Evolutionary conservation across 805 yeast genomes (phyloP).

Genomic region (Metschnikowia cubensis): DNA sequence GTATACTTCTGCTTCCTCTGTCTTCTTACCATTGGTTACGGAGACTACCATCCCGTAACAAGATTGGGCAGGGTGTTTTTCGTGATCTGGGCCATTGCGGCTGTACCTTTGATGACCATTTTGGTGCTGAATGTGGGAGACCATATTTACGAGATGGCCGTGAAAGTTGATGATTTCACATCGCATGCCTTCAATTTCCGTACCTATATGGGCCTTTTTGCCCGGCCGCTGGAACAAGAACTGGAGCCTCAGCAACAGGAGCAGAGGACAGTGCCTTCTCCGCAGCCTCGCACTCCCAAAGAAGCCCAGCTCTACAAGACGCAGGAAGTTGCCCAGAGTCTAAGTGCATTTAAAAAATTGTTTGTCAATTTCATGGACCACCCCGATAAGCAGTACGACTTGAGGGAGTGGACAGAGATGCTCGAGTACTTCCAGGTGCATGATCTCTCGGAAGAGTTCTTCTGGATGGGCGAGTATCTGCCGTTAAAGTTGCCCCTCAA

Average conservation of each 20-base stretch:
- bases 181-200: conserved; percentile 4
- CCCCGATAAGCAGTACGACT: conserved; percentile 42
- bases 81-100: conserved; percentile 74
- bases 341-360: background rate
- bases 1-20: conserved; percentile 77
- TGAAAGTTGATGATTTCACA: conserved; percentile 10
- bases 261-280: background rate
- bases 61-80: conserved; percentile 71
- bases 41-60: conserved; percentile 62
- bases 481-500: conserved; percentile 68
- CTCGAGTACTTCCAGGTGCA: conserved; percentile 26
- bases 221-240: background rate
- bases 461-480: conserved; percentile 64
- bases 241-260: background rate
- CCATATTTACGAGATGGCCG: conserved; percentile 36
- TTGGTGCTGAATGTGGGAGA: conserved; percentile 72
- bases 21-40: conserved; percentile 81
- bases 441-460: conserved; percentile 22
- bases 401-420: conserved; percentile 50
- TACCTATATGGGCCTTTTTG: conserved; percentile 6
- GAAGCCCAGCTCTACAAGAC: background rate
- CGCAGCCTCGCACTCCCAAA: background rate
- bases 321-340: background rate
- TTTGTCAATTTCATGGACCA: conserved; percentile 28
- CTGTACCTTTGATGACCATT: conserved; percentile 85